Base-by-base conservation (phyloP, 164 flowering plant genomes). In the Vitis rotundifolia region DNA sequence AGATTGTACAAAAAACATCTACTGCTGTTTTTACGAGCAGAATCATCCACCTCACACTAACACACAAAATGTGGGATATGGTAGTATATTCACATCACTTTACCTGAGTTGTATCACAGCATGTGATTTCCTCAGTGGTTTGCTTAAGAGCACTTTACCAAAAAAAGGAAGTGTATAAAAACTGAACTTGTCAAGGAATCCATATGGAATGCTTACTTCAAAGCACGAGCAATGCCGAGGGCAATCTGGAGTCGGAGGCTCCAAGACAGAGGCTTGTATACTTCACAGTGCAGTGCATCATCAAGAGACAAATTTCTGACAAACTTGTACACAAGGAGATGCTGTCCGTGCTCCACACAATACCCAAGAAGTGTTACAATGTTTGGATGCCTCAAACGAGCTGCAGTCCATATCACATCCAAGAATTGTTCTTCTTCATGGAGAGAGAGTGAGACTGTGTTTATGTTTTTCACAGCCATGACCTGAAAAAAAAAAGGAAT, bases 311-410 rank as follows among this genome's bases (percentile, higher is more conserved):
- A 68, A 73, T 82, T 84, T 76, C 82, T 77, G 57, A 88, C 84
- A 73, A 76, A 88, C 72, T 91, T 93, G 51, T 88, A 92, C 55
- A 89, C 94, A 16, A 94, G 81, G 67, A 86, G 78, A 76, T 92
- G 93, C 19, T 88, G 87, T 65, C 87, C 90, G 70, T 85, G 80
- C 66, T 89, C 97, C 52, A 86, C 59, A 73, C 92, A 91, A 65
- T 86, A 92, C 18, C 98, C 97, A 29, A 80, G n/a, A 63, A 92
- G 97, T 54, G 77, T 68, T 14, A 87, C 83, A 37, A 89, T 85
- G 73, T 89, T 92, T 58, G 91, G 97, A 78, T 94, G 98, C 82
- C 85, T 84, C 68, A 91, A 72, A 61, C 76, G 79, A 10, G 92
- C 82, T 72, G 80, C 87, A 52, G 64, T 81, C 70, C 82, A 76